A percentile compares a stretch with the other conserved stretches of the same genome.
Conservation (phyloP, 2,329 filamentous ascomycete genomes). For the Colletotrichum agaves region DNA sequence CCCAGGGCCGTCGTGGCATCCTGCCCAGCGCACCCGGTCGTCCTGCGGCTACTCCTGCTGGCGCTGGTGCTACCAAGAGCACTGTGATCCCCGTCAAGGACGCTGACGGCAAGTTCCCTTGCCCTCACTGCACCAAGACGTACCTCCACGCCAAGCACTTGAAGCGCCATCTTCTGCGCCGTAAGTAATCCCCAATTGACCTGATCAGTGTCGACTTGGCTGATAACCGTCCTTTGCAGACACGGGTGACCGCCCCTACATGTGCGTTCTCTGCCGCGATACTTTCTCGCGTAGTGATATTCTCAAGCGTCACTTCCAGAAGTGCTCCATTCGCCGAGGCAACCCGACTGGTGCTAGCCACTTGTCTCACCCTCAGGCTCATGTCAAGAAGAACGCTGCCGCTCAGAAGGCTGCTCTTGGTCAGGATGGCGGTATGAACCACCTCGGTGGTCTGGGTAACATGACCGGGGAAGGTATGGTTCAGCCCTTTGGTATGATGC, state of each 20-base stretch:
- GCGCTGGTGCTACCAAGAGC: slow-evolving; percentile 77
- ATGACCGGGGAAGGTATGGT: slow-evolving; percentile 67
- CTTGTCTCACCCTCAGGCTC: slow-evolving; percentile 89
- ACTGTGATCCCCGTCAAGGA: slow-evolving; percentile 92
- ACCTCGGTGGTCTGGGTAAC: slow-evolving; percentile 70
- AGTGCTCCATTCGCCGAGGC: slow-evolving; percentile 95
- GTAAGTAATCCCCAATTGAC: slow-evolving; percentile 69
- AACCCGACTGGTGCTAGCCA: slow-evolving; percentile 96
- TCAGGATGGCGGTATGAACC: slow-evolving; percentile 65
- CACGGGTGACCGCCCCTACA: slow-evolving; percentile 97
- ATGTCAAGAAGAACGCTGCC: slow-evolving; percentile 81
- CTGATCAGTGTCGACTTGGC: slow-evolving; percentile 28
- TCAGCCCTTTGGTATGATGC: slow-evolving; percentile 66
- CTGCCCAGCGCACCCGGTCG: slow-evolving; percentile 90
- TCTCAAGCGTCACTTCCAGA: slow-evolving; percentile 98
- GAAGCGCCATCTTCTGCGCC: slow-evolving; percentile 94
- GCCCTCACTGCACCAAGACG: slow-evolving; percentile 97
- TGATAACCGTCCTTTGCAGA: slow-evolving; percentile 63
- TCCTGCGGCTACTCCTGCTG: slow-evolving; percentile 78
- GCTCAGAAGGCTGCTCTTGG: slow-evolving; percentile 67
- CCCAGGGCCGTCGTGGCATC: slow-evolving; percentile 91
- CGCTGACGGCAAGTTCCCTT: slow-evolving; percentile 97
- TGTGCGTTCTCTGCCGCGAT: slow-evolving; percentile 97
- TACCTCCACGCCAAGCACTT: slow-evolving; percentile 97
- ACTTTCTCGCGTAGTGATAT: slow-evolving; percentile 99